A percentile compares a stretch with the other conserved stretches of the same genome.
Evolutionary conservation across 2,329 filamentous ascomycete species (phyloP).

Genomic region (Clarireedia paspali): DNA sequence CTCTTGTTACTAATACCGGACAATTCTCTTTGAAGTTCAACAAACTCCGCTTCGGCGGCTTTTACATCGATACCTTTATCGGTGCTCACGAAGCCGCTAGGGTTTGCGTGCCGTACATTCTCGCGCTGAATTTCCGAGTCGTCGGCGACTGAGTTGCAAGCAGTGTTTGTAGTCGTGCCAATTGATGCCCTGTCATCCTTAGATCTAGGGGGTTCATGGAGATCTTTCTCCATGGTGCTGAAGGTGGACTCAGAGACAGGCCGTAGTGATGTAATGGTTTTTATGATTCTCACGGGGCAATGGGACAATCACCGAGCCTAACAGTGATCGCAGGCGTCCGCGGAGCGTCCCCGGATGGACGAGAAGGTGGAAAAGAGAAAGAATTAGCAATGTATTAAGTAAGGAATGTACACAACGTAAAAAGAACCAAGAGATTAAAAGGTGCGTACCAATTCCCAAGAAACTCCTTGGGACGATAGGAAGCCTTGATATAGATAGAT

Average conservation of each 20-base stretch:
- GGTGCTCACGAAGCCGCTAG: conserved; percentile 37
- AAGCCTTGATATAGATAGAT: not conserved
- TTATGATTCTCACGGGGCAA: not conserved
- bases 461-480: not conserved
- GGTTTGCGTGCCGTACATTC: conserved; percentile 32
- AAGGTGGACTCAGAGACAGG: not conserved
- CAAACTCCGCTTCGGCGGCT: conserved; percentile 63
- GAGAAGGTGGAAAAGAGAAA: too few species aligned
- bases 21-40: conserved; percentile 55
- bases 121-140: conserved; percentile 37
- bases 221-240: conserved; percentile 4
- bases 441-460: not conserved
- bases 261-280: not conserved
- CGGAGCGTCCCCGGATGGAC: not conserved
- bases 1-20: conserved; percentile 49
- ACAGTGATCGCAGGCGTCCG: not conserved
- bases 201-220: not conserved
- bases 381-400: not conserved
- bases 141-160: conserved; percentile 2
- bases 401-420: not conserved
- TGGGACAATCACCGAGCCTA: not conserved
- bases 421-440: not conserved
- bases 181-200: not conserved
- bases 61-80: conserved; percentile 47
- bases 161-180: not conserved